Base-by-base conservation (phyloP, 305 asterid species). In the Fraxinus platypoda region DNA sequence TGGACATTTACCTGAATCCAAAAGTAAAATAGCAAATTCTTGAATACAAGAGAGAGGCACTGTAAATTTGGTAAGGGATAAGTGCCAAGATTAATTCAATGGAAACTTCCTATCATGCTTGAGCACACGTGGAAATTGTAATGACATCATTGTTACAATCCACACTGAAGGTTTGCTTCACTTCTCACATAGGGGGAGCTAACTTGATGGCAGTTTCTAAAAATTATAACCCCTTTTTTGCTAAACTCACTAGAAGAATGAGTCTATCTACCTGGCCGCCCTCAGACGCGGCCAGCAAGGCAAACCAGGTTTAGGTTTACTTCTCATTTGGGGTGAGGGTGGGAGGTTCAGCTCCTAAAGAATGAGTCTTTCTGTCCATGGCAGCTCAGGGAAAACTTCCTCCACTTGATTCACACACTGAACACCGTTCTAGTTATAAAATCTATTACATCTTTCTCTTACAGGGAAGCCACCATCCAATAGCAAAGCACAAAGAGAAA, bases 401-500 rank as follows among this genome's bases (percentile, higher is more conserved):
- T 38, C 46, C 46, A 71, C 68, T 73, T 30, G 54, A 1, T n/a
- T 62, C 28, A 17, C 66, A 30, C 46, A 23, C 57, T 46, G 7
- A 43, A 3, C 54, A 43, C 54, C n/a, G 6, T 46, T 4, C 57
- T 13, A 46, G 57, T 46, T 46, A 46, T 46, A 13, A 46, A 46
- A 25, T 25, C 35, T 41, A 59, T 79, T 43, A 57, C 19, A 30
- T 83, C 77, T 75, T 43, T 76, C 87, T 84, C 83, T 88, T 84
- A 84, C 88, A 87, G 91, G 91, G 80, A 88, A 87, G 52, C 83
- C 87, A 46, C 77, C 89, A 6, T 78, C 86, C 26, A 37, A 77
- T 30, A 76, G 88, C 86, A 93, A 88, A 88, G 79, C 87, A 78
- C 96, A 89, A 80, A 87, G 88, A 72, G 94, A 91, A 73, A 85